These are phyloP conservation scores for Komagataella kurtzmanii DNA, from an alignment of 805 yeast genomes.

Conservation along the genomic window DNA sequence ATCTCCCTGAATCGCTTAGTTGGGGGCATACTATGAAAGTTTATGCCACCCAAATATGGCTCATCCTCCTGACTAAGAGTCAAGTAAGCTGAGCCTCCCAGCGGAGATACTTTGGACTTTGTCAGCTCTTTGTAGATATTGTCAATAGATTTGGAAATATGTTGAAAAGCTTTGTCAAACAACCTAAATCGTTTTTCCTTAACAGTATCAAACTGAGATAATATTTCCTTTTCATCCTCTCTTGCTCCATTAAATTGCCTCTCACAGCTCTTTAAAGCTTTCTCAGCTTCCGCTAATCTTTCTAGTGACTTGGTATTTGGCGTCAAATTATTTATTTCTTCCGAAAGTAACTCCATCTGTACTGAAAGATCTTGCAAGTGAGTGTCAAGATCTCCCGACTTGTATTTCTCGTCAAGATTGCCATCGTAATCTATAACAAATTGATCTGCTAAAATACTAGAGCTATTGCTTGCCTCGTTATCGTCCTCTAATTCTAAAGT, in stretches of 20 bases:
- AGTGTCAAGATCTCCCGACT: constrained; percentile 20
- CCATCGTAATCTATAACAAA: constrained; percentile 35
- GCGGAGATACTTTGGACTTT: constrained; percentile 49
- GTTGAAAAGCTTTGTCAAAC: constrained; percentile 67
- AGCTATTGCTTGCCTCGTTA: constrained; percentile 19
- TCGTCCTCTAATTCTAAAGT: constrained; percentile 47
- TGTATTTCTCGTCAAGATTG: constrained; percentile 31
- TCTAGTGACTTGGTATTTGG: constrained; percentile 81
- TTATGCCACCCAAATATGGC: constrained; percentile 73
- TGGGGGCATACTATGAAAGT: constrained; percentile 94
- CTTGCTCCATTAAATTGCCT: constrained; percentile 51
- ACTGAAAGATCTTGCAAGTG: constrained; percentile 21
- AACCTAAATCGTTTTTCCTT: constrained; percentile 42
- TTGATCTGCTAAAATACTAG: constrained; percentile 10
- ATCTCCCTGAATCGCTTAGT: constrained; percentile 86
- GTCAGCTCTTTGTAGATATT: constrained; percentile 79
- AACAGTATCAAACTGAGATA: constrained; percentile 43
- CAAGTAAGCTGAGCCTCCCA: constrained; percentile 90
- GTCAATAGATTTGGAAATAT: constrained; percentile 62
- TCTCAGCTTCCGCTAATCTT: constrained; percentile 56
- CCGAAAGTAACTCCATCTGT: constrained; percentile 19
- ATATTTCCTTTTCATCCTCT: constrained; percentile 39
- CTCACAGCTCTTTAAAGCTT: constrained; percentile 45
- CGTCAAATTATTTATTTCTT: constrained; percentile 34
- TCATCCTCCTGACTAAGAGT: constrained; percentile 83